Base-by-base conservation (phyloP, 2,329 filamentous ascomycete genomes). In the Alternaria metachromatica region DNA sequence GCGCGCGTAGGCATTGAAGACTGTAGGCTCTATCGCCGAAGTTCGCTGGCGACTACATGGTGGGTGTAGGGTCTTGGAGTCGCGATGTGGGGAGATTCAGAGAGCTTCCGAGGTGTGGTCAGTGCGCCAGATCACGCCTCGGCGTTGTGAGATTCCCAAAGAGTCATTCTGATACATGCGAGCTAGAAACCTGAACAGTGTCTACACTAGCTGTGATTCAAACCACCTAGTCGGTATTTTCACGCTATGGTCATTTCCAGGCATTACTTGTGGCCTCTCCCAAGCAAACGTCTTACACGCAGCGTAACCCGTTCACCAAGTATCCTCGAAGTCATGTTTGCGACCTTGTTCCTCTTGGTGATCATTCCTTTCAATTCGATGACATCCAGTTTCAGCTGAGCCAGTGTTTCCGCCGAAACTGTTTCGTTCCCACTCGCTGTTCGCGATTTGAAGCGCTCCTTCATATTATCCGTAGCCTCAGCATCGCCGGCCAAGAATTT, bases 1-100 rank as follows among this genome's bases (percentile, higher is more conserved):
- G 72, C 72, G 56, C 77, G 76, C 64, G 74, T 76, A 65, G 77
- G 76, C 78, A 80, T 80, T 73, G 67, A 49, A 53, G 41, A 20
- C 15, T 37, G 5, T 37, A 49, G 33, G 57, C 41, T 54, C 33
- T 41, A 46, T 51, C 37, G 41, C 33, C 25, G 6, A 30, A 48
- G 15, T 37, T 61, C 58, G 46, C 54, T 44, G 44, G 11, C 15
- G 48, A 63, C 69, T 72, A 71, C 72, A 73, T 73, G 61, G 49
- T 70, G 67, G 30, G 25, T 58, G 56, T 62, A 45, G 23, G 21
- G 62, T 48, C 53, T 20, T 37, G 54, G 37, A 50, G 58, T 59
- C 28, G 56, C 60, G 30, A 53, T 45, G 44, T 55, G 50, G 56
- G 56, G 55, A 63, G 28, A 7, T 44, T 37, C 41, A 37, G 58